Conservation (phyloP, 495 filamentous ascomycete genomes). For the Penicillium steckii region DNA sequence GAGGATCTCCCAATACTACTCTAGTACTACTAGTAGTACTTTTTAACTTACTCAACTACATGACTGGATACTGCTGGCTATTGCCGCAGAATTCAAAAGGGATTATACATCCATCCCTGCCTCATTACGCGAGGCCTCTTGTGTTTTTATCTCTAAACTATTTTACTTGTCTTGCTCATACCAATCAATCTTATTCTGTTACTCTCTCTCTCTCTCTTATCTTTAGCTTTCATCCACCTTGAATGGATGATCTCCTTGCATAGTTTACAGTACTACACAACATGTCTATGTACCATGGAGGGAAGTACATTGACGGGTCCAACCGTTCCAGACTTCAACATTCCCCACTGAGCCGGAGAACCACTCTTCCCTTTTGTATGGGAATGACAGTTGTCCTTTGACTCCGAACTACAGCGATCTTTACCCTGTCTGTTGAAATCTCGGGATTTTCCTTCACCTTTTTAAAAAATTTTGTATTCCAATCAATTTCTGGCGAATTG, state of each 20-base stretch:
- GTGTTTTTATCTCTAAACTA: neutral
- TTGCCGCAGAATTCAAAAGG: neutral
- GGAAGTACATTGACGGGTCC: too few relatives aligned
- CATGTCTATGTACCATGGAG: too few relatives aligned
- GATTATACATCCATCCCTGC: neutral
- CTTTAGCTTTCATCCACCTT: too few relatives aligned
- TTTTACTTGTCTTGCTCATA: constrained; percentile 5
- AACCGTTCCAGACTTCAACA: too few relatives aligned
- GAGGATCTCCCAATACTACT: neutral
- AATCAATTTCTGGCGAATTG: neutral
- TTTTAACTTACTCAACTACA: neutral
- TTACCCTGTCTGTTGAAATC: neutral
- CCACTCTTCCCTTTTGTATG: too few relatives aligned
- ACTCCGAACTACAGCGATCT: too few relatives aligned
- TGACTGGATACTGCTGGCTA: neutral
- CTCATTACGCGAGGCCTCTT: neutral
- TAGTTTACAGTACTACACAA: too few relatives aligned
- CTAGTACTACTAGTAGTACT: too few relatives aligned
- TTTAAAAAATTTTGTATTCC: neutral
- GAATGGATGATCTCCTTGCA: too few relatives aligned
- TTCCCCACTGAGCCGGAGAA: neutral
- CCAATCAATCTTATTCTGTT: neutral
- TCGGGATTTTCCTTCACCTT: too few relatives aligned
- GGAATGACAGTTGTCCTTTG: neutral
- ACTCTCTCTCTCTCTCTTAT: too few relatives aligned